These are phyloP conservation scores for Mortierella claussenii DNA, from an alignment of 192 early-diverging fungal species.

Conservation along the genomic window DNA sequence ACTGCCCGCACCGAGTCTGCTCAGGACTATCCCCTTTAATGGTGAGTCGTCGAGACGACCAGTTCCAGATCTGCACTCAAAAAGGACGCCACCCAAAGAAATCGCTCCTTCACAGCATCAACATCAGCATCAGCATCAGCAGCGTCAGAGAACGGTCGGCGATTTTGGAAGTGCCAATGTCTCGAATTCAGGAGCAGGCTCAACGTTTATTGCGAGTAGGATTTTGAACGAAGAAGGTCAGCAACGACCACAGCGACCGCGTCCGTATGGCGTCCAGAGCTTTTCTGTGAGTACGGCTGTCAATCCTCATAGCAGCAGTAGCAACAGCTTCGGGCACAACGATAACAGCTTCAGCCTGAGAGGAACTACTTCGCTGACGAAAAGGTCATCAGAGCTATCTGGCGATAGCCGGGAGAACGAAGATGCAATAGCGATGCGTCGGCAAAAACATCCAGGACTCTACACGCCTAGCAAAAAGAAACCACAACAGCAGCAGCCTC, in stretches of 20 bases:
- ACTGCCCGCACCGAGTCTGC: conserved; percentile 16
- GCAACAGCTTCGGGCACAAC: too few relatives aligned
- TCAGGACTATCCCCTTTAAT: conserved; percentile 20
- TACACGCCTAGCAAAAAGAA: conserved; percentile 46
- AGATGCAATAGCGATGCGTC: conserved; percentile 1
- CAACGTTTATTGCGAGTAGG: neutral
- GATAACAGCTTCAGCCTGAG: too few relatives aligned
- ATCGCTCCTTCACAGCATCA: neutral
- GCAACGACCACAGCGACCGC: too few relatives aligned
- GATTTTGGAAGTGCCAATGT: neutral
- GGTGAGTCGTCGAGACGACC: conserved; percentile 32
- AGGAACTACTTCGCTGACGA: neutral
- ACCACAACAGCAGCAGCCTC: neutral
- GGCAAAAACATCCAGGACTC: conserved; percentile 30
- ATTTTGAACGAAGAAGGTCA: too few relatives aligned
- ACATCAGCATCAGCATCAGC: neutral
- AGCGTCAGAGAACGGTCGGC: neutral
- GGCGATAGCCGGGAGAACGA: too few relatives aligned
- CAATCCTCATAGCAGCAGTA: too few relatives aligned
- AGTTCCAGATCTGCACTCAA: conserved; percentile 10
- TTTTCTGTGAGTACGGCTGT: neutral
- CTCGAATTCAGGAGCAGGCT: neutral
- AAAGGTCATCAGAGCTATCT: neutral
- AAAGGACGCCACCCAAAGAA: neutral
- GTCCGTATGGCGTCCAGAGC: neutral